Base-by-base conservation (phyloP, 768 basidiomycete genomes). In the Kwoniella sp. region DNA sequence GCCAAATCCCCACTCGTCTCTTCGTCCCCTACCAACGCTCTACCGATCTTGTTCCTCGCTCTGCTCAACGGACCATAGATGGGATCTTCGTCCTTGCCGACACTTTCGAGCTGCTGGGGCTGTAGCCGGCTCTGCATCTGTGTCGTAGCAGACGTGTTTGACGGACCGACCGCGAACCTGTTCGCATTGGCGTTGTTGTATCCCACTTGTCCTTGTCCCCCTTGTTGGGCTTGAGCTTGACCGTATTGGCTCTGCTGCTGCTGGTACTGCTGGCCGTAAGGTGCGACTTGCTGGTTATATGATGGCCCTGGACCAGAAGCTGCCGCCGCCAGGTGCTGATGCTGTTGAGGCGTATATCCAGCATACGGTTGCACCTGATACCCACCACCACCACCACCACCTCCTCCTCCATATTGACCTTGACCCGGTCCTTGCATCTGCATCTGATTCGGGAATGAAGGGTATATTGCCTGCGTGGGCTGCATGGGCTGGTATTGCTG, bases 21-120 rank as follows among this genome's bases (percentile, higher is more conserved):
- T 22, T 70, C 56, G 64, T 77, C 76, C 17, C 60, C 69, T 11
- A 48, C 50, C 60, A 75, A 51, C 5, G 58, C 69, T 51, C 73
- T 66, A 51, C 72, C 74, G 4, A 77, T 58, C 57, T 73, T 73
- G 3, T 55, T 57, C 54, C 67, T 66, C n/a, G 76, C 73, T 25
- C 74, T 52, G 2, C 65, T 59, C 30, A 77, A 53, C 0, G 76
- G 76, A 28, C 76, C 76, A 67, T 77, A 77, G 8, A 75, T 64
- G 13, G 73, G 68, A 70, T 77, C 75, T 53, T 77, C 73, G 58
- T 70, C 70, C 56, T 65, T 69, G 4, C 34, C 45, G 4, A 73
- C 64, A 26, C 38, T 66, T 48, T 73, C 70, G 4, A 75, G 61
- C 28, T 53, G 65, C 55, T 77, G 76, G 9, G 72, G 71, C 13